Base-by-base conservation (phyloP, 140 eudicot genomes). In the Cichorium intybus region DNA sequence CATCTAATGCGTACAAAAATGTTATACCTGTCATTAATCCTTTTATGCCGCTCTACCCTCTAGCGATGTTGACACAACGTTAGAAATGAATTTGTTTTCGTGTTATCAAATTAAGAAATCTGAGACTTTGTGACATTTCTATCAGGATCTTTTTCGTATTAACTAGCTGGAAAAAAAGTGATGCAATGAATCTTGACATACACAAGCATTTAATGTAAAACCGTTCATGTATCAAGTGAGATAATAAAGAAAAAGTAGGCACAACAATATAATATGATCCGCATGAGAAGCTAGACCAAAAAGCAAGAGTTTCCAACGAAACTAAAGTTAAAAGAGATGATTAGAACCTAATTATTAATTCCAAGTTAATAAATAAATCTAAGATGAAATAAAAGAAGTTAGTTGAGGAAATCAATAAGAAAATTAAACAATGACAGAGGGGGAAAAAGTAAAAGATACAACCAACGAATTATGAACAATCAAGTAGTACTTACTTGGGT, bases 221-320 rank as follows among this genome's bases (percentile, higher is more conserved):
- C 11, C 6, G 8, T 28, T 62, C 27, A 55, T 54, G 52, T 21
- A 21, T 64, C 22, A 46, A 64, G 51, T 23, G 24, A 73, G 56
- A 66, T 24, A 15, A 11, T 1, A 26, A 64, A 22, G 57, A 46
- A 73, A 65, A 73, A 65, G 47, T 55, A 64, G 55, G 48, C 31
- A 58, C 24, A 66, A 57, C 29, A 57, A 58, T 66, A 74, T 47
- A 57, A 74, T 57, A 74, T 66, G 15, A 51, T 18, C 50, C 73
- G 74, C 74, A 66, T 74, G 74, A 74, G 79, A 58, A 74, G 39
- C 68, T 57, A 17, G 31, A 24, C 56, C 33, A 24, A 56, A 73
- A 73, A 56, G 61, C 37, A 33, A 17, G n/a, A 73, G 41, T 31
- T 48, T 73, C 47, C 17, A 45, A 46, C 58, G 49, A 24, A 43